Evolutionary conservation across 768 basidiomycete genomes (phyloP).

Genomic region (Pulveroboletus sp.): DNA sequence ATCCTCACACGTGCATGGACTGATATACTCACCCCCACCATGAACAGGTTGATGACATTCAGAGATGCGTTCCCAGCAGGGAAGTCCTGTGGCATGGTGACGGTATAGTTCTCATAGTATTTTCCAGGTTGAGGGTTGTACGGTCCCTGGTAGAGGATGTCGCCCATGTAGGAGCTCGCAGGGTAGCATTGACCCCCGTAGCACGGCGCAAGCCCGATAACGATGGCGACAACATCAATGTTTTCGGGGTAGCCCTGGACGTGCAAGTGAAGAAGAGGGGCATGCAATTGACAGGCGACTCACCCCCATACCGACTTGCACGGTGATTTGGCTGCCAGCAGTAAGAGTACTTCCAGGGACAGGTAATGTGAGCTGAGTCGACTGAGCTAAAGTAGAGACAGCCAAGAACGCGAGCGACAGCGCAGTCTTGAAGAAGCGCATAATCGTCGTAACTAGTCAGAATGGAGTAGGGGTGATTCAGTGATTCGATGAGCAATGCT

Average conservation of each 20-base stretch:
- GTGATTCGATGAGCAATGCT: not conserved
- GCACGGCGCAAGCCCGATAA: constrained; percentile 32
- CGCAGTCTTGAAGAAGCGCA: constrained; percentile 14
- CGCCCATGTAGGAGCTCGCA: constrained; percentile 24
- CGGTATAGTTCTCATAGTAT: constrained; percentile 32
- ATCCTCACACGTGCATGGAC: not conserved
- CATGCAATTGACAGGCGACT: not conserved
- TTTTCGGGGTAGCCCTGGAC: constrained; percentile 19
- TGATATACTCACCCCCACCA: constrained; percentile 38
- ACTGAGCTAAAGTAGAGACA: constrained; percentile 16
- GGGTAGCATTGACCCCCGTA: constrained; percentile 19
- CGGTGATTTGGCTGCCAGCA: constrained; percentile 5
- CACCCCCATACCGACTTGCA: constrained; percentile 20
- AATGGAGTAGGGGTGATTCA: too few species aligned
- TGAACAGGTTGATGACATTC: constrained; percentile 34
- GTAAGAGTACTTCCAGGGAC: constrained; percentile 7
- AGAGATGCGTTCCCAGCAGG: constrained; percentile 32
- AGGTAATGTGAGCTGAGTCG: constrained; percentile 8
- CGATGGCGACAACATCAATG: constrained; percentile 27
- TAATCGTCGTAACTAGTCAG: too few species aligned
- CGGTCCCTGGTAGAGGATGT: constrained; percentile 34
- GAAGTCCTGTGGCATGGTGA: constrained; percentile 27
- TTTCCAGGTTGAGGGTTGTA: constrained; percentile 22
- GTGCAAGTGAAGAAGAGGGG: not conserved
- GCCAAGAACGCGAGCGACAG: constrained; percentile 15